A percentile compares a stretch with the other conserved stretches of the same genome.
phyloP scores from a whole-genome alignment of 2,329 filamentous ascomycete genomes.

The Aureobasidium uvarum region DNA sequence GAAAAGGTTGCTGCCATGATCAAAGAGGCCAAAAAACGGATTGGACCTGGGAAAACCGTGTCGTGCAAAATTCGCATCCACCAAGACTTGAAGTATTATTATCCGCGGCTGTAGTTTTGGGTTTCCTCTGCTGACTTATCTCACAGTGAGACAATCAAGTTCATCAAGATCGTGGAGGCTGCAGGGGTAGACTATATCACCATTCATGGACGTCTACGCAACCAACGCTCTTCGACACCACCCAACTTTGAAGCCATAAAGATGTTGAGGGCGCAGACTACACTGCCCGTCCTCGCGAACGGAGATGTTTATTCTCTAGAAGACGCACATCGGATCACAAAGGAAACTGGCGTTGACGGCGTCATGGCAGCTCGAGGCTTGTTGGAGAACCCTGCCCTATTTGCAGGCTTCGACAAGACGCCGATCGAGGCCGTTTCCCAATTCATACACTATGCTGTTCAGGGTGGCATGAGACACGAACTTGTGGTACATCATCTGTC shows the following conservation, averaged over 20 bases:
- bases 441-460: constrained; percentile 60
- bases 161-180: constrained; percentile 61
- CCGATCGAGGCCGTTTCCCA: constrained; percentile 62
- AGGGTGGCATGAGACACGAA: constrained; percentile 45
- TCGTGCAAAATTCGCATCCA: constrained; percentile 71
- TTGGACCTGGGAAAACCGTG: constrained; percentile 56
- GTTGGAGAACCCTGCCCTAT: constrained; percentile 66
- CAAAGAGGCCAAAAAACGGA: constrained; percentile 53
- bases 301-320: constrained; percentile 64
- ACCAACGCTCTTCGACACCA: constrained; percentile 60
- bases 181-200: constrained; percentile 66
- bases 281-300: constrained; percentile 65
- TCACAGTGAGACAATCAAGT: constrained; percentile 52
- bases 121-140: neutral
- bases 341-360: constrained; percentile 43
- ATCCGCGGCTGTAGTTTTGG: neutral
- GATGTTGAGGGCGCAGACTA: constrained; percentile 52
- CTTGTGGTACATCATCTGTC: constrained; percentile 64
- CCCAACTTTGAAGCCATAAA: constrained; percentile 62
- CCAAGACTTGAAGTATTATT: constrained; percentile 56
- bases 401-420: constrained; percentile 56
- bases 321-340: constrained; percentile 38
- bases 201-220: constrained; percentile 64
- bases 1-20: constrained; percentile 67
- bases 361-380: constrained; percentile 70